Evolutionary conservation across 306 rosid species (phyloP), one percentile per base, ranked within the genome.

Genomic region (Geum urbanum): DNA sequence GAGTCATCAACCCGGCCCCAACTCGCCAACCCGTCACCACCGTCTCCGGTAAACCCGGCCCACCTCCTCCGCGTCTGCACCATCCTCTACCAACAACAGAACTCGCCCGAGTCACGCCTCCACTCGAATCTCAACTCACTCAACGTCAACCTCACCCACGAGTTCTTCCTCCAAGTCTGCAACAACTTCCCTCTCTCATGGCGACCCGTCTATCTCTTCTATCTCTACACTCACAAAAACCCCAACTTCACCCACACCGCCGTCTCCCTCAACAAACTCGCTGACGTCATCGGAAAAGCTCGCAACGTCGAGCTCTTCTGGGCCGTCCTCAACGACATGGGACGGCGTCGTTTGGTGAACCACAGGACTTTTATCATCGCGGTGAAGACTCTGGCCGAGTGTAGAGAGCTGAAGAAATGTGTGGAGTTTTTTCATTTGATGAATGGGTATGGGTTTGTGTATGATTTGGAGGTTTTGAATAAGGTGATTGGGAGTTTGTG

Each of bases 121-220:
- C 82, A 78, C 74, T 77, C 91, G 7, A 86, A 85, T 58, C 92
- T 92, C 77, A 57, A 70, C 47, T 74, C 92, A 32, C 76, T 73
- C 78, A 67, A 76, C 45, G 86, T 83, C 82, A 54, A 76, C 37
- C 86, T 88, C 74, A 85, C 89, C 74, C 98, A 84, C 70, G 96
- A 92, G 75, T 84, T 92, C 82, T 90, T 92, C 83, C 89, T 92
- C 43, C 98, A 86, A 37, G 96, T 90, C 22, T 90, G 97, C 91
- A 92, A 90, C 84, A 72, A 65, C 2, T 90, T 90, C 79, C 96
- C 96, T 5, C 74, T 60, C 45, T 88, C 96, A 72, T 92, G 98
- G 98, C 82, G 87, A 24, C 96, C 91, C 59, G 83, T 90, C 32
- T 86, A 83, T 68, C 80, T 74, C 41, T 85, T 92, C 84, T 90